These are phyloP conservation scores for Eutrema heterophyllum DNA, from an alignment of 345 rosid species.

Conservation along the genomic window DNA sequence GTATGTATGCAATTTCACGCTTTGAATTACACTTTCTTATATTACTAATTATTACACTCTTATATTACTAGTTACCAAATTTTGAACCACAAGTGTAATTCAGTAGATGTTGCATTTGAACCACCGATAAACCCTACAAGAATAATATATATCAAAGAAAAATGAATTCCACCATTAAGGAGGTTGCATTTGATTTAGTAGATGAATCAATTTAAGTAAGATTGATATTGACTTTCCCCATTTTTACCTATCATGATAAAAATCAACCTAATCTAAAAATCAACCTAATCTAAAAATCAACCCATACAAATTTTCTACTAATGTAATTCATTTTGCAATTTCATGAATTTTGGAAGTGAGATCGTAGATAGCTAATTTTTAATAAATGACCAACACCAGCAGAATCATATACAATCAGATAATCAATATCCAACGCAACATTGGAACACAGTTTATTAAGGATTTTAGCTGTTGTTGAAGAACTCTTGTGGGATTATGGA, in stretches of 20 bases:
- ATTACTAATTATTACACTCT: no score
- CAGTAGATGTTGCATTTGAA: no score
- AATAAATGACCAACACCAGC: background rate
- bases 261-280: background rate
- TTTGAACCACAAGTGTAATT: no score
- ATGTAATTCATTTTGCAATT: background rate
- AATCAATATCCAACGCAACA: constrained; percentile 20
- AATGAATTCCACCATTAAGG: no score
- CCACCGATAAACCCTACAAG: no score
- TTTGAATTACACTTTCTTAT: no score
- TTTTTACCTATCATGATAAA: background rate
- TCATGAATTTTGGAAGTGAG: background rate
- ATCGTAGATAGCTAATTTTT: background rate
- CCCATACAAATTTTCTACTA: background rate
- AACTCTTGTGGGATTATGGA: constrained; percentile 63
- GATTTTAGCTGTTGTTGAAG: constrained; percentile 37
- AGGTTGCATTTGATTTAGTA: no score
- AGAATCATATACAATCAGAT: constrained; percentile 12
- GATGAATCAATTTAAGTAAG: background rate
- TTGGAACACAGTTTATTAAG: background rate
- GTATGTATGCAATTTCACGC: no score
- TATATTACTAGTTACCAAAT: no score
- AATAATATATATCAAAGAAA: no score
- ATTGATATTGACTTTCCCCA: background rate
- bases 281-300: background rate